A percentile compares a stretch with the other conserved stretches of the same genome.
Evolutionary conservation across 257 asterid species (phyloP).

Genomic region (Echites panduratus): DNA sequence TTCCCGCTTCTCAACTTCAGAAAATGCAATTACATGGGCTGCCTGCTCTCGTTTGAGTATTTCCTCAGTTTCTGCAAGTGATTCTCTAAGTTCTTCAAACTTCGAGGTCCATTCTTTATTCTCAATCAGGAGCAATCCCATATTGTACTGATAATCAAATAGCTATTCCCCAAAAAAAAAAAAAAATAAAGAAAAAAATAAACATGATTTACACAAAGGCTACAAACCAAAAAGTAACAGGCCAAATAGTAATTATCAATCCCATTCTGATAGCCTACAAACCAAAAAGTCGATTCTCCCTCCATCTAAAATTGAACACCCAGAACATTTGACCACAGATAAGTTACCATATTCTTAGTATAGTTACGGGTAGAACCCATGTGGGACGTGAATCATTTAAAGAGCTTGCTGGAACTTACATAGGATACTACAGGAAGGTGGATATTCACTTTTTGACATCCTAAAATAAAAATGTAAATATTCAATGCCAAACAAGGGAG

Average conservation of each 20-base stretch:
- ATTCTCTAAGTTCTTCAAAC: slow-evolving; percentile 51
- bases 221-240: background rate
- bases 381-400: background rate
- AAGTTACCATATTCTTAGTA: background rate
- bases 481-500: background rate
- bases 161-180: slow-evolving; percentile 39
- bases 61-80: slow-evolving; percentile 60
- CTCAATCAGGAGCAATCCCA: slow-evolving; percentile 88
- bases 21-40: slow-evolving; percentile 53
- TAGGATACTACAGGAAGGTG: background rate
- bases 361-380: background rate
- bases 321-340: background rate
- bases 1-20: slow-evolving; percentile 78
- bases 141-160: slow-evolving; percentile 71
- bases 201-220: background rate
- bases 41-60: slow-evolving; percentile 72
- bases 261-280: background rate
- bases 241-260: background rate
- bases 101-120: slow-evolving; percentile 76
- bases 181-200: background rate
- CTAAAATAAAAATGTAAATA: background rate
- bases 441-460: background rate
- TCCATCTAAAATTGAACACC: background rate
- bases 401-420: background rate
- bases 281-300: background rate